These are phyloP conservation scores for Psilocybe sp. DNA, from an alignment of 768 basidiomycete genomes.

Conservation along the genomic window DNA sequence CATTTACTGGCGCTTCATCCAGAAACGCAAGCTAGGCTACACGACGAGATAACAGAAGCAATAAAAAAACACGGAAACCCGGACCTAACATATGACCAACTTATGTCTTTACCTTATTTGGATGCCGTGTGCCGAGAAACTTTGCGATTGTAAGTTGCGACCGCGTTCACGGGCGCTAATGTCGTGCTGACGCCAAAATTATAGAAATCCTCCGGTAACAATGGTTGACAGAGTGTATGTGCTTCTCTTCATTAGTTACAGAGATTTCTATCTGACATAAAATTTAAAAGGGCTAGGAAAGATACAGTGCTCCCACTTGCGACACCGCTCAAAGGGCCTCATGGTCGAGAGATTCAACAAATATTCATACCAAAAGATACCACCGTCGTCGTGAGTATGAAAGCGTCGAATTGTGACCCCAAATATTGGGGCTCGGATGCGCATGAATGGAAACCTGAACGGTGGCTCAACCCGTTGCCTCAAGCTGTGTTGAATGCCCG, in stretches of 20 bases:
- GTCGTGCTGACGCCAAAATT: neutral
- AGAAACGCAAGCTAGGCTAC: conserved; percentile 19
- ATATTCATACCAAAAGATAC: conserved; percentile 37
- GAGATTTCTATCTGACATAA: neutral
- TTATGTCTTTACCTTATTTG: conserved; percentile 32
- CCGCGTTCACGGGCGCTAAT: neutral
- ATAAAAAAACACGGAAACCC: conserved; percentile 19
- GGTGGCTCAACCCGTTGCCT: conserved; percentile 37
- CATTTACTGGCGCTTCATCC: conserved; percentile 14
- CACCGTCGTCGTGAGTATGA: conserved; percentile 22
- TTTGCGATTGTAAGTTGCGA: conserved; percentile 25
- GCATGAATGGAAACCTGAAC: conserved; percentile 45
- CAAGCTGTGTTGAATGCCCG: conserved; percentile 27
- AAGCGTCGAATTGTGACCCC: conserved; percentile 34
- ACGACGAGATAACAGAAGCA: conserved; percentile 19
- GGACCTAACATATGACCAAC: conserved; percentile 31
- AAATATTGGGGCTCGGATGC: conserved; percentile 48
- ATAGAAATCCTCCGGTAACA: conserved; percentile 22
- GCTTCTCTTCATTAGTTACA: neutral
- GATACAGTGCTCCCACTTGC: conserved; percentile 22
- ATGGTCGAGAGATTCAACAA: conserved; percentile 24
- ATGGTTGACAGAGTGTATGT: conserved; percentile 17
- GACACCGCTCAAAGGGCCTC: conserved; percentile 18
- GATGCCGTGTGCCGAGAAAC: conserved; percentile 37
- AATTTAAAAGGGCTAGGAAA: conserved; percentile 13